phyloP scores from a whole-genome alignment of 805 yeast genomes.

The Candida quercuum region DNA sequence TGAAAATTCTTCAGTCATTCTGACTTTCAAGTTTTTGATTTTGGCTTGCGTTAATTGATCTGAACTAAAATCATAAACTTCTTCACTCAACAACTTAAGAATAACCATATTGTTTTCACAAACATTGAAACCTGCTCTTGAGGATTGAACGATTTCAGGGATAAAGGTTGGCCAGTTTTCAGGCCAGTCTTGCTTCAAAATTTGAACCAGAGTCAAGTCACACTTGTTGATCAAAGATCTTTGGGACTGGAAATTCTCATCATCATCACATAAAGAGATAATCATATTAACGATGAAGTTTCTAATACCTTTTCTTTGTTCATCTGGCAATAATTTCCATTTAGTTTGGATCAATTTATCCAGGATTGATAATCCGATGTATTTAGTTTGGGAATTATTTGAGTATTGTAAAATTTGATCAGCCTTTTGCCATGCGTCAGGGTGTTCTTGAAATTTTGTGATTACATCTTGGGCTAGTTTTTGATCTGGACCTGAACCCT shows the following conservation, averaged over 20 bases:
- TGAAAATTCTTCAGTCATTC: slow-evolving; percentile 86
- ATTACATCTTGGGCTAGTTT: slow-evolving; percentile 66
- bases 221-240: slow-evolving; percentile 87
- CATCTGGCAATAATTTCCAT: slow-evolving; percentile 90
- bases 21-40: slow-evolving; percentile 72
- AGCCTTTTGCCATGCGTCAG: slow-evolving; percentile 93
- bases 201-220: slow-evolving; percentile 88
- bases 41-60: slow-evolving; percentile 97
- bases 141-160: slow-evolving; percentile 84
- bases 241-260: slow-evolving; percentile 60
- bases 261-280: slow-evolving; percentile 84
- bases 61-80: slow-evolving; percentile 91
- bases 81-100: slow-evolving; percentile 84
- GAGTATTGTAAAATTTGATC: slow-evolving; percentile 82
- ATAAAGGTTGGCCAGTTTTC: slow-evolving; percentile 96
- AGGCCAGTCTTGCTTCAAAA: slow-evolving; percentile 98
- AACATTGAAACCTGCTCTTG: slow-evolving; percentile 81
- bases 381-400: slow-evolving; percentile 80
- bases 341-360: slow-evolving; percentile 86
- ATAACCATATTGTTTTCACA: slow-evolving; percentile 98
- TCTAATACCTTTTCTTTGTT: slow-evolving; percentile 88
- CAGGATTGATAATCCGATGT: slow-evolving; percentile 83
- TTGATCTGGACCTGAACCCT: slow-evolving; percentile 64
- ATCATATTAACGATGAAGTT: slow-evolving; percentile 93
- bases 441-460: slow-evolving; percentile 85